Conservation (phyloP, 495 filamentous ascomycete species). For the Aspergillus saccharolyticus region DNA sequence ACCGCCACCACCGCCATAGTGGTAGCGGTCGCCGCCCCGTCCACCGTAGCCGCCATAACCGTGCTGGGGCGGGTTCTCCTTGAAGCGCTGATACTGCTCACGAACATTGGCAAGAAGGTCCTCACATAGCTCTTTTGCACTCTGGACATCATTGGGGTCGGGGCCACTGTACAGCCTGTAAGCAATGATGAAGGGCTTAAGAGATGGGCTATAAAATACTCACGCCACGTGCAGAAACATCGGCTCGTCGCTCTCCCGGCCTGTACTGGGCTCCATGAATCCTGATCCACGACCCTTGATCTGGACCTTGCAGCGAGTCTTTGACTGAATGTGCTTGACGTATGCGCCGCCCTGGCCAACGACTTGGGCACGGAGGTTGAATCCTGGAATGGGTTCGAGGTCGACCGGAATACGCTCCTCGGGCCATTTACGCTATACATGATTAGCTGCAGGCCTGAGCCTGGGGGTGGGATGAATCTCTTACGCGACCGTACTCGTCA, state of each 20-base stretch:
- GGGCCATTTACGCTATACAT: slow-evolving; percentile 88
- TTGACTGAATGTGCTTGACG: slow-evolving; percentile 95
- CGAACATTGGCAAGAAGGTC: slow-evolving; percentile 80
- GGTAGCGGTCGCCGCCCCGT: slow-evolving; percentile 28
- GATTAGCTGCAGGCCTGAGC: slow-evolving; percentile 18
- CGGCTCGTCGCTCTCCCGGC: slow-evolving; percentile 82
- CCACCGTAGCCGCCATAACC: slow-evolving; percentile 40
- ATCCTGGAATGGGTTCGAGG: slow-evolving; percentile 88
- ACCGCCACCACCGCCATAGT: slow-evolving; percentile 29
- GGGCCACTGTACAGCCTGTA: slow-evolving; percentile 63
- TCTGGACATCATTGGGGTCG: slow-evolving; percentile 77
- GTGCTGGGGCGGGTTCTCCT: slow-evolving; percentile 72
- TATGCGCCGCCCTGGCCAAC: slow-evolving; percentile 90
- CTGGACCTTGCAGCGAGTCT: slow-evolving; percentile 90
- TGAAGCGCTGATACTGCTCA: slow-evolving; percentile 83
- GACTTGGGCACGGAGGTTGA: slow-evolving; percentile 92
- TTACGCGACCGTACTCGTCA: slow-evolving; percentile 88
- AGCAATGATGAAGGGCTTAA: slow-evolving; percentile 6
- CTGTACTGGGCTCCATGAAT: slow-evolving; percentile 80
- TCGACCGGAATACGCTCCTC: slow-evolving; percentile 89
- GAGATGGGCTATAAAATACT: slow-evolving; percentile 13
- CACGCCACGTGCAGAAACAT: slow-evolving; percentile 96
- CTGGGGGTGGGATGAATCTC: slow-evolving; percentile 17
- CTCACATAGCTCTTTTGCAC: slow-evolving; percentile 81
- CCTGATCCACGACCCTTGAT: slow-evolving; percentile 98